These are phyloP conservation scores for Pulicaria dysenterica DNA, from an alignment of 129 eudicot genomes.

Conservation along the genomic window DNA sequence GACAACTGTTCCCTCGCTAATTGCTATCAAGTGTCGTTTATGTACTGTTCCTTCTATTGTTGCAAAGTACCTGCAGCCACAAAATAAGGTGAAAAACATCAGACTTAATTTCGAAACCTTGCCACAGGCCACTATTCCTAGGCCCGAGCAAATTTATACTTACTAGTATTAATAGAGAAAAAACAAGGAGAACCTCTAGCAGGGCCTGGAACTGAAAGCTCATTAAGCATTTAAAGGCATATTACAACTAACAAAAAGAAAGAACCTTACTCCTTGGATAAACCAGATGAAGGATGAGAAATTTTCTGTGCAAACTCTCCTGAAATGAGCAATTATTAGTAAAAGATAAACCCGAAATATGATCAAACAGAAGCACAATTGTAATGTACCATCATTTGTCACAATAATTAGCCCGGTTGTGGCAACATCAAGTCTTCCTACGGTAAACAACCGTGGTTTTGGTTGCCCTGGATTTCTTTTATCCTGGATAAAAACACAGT, in stretches of 20 bases:
- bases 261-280: constrained; percentile 88
- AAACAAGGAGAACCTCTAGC: background rate
- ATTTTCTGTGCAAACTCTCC: constrained; percentile 92
- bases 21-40: constrained; percentile 69
- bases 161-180: too few relatives aligned
- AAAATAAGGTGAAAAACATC: constrained; percentile 24
- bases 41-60: constrained; percentile 69
- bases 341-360: background rate
- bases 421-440: constrained; percentile 92
- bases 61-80: constrained; percentile 77
- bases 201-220: background rate
- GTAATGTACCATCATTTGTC: constrained; percentile 82
- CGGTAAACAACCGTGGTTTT: constrained; percentile 85
- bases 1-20: constrained; percentile 70
- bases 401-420: constrained; percentile 90
- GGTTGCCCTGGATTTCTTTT: constrained; percentile 74
- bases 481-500: constrained; percentile 45
- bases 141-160: too few relatives aligned
- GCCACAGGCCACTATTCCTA: too few relatives aligned
- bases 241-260: background rate
- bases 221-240: background rate
- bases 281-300: constrained; percentile 90
- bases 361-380: constrained; percentile 10
- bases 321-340: constrained; percentile 30
- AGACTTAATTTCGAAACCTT: too few relatives aligned